Conservation (phyloP, 306 rosid genomes). For the Luffa aegyptiaca region DNA sequence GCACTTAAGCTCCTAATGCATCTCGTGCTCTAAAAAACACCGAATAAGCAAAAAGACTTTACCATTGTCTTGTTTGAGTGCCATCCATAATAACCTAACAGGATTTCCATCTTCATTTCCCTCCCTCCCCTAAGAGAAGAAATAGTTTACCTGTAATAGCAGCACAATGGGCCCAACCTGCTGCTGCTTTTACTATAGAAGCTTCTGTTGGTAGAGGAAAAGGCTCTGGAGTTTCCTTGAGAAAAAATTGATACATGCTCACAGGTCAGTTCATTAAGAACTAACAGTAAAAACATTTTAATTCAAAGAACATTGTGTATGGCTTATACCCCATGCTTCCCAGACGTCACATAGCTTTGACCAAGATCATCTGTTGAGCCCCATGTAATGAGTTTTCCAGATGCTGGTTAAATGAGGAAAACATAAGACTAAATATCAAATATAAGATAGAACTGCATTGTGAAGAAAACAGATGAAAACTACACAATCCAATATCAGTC, state of each 20-base stretch:
- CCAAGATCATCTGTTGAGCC: slow-evolving; percentile 96
- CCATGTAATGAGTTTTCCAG: slow-evolving; percentile 92
- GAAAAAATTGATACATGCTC: slow-evolving; percentile 20
- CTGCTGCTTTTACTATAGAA: slow-evolving; percentile 57
- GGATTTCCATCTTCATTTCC: background rate
- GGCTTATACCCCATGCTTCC: slow-evolving; percentile 84
- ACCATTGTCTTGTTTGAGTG: background rate
- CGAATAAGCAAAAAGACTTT: background rate
- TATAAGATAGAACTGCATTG: background rate
- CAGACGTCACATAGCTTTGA: slow-evolving; percentile 91
- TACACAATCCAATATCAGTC: background rate
- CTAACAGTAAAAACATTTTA: background rate
- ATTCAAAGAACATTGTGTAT: background rate
- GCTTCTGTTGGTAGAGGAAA: slow-evolving; percentile 79
- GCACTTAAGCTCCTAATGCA: too few relatives aligned
- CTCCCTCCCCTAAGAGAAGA: slow-evolving; percentile 6
- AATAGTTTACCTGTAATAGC: slow-evolving; percentile 62
- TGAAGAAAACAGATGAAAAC: background rate
- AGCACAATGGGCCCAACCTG: slow-evolving; percentile 97
- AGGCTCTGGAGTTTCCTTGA: slow-evolving; percentile 85
- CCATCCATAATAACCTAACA: background rate
- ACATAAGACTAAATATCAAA: background rate
- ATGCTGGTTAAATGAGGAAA: slow-evolving; percentile 30
- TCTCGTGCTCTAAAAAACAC: background rate
- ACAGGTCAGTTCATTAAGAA: slow-evolving; percentile 12